Evolutionary conservation across 805 yeast genomes (phyloP), one percentile per base, ranked within the genome.

Genomic region (Brettanomyces bruxellensis): DNA sequence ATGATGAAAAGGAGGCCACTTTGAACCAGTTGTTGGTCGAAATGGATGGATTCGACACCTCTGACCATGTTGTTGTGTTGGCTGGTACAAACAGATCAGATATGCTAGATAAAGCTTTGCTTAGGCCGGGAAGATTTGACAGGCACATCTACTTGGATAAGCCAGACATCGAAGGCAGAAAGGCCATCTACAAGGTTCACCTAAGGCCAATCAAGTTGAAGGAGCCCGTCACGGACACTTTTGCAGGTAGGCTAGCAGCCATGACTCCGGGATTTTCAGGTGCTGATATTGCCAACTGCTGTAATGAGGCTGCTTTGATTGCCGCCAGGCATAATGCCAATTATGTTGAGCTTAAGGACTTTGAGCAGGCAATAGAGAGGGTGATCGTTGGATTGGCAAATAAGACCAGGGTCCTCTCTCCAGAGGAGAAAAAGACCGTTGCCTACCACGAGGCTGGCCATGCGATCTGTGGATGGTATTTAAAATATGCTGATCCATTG

Each of bases 381-480:
- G 97, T 91, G 39, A 86, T 90, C 66, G 97, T 95, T 32, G 99
- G 99, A 36, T 71, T 93, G 51, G 98, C 91, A 65, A 86, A 86
- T 72, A 91, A 88, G 66, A 77, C 90, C 13, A 83, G 84, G 58
- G 76, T 93, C 12, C 71, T 95, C 50, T 79, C 88, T 3, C 83
- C 88, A 1, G 90, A 84, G 49, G 98, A 95, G 61, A 87, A 89
- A 67, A 79, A 73, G 51, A 80, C 88, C 25, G 96, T 95, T 47
- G 99, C 99, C 1, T 93, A 85, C 59, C 99, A 95, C 62, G 99
- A 93, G 66, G 99, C 99, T 3, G 99, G 99, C 4, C 99, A 95
- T 67, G 99, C 99, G 9, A 79, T 93, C 50, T 90, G 98, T 65
- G 99, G 99, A 11, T 93, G 99, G 99, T 89, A 72, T 60, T 74